Conservation (phyloP, 345 rosid species). For the Raphanus sativus region DNA sequence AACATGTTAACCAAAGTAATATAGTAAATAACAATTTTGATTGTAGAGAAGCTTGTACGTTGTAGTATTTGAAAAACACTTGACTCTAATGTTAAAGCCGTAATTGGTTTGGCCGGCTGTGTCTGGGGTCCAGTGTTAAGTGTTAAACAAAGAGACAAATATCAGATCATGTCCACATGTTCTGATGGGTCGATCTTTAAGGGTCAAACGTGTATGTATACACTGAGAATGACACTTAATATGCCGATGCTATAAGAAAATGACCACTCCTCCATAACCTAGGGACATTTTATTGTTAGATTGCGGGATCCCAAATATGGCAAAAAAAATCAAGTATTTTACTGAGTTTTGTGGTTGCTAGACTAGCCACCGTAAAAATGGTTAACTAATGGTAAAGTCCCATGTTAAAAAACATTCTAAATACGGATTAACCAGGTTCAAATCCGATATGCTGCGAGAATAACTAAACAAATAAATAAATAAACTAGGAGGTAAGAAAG, state of each 20-base stretch:
- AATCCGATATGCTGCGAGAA: not conserved
- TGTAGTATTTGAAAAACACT: slow-evolving; percentile 2
- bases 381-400: not conserved
- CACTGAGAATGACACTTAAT: slow-evolving; percentile 34
- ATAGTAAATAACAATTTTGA: not conserved
- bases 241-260: slow-evolving; percentile 21
- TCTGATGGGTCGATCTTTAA: slow-evolving; percentile 16
- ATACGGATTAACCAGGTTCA: not conserved
- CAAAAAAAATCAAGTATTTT: not conserved
- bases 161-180: slow-evolving; percentile 27
- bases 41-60: not conserved
- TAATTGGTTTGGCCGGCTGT: slow-evolving; percentile 21
- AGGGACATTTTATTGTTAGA: slow-evolving; percentile 12
- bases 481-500: not conserved
- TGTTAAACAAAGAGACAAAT: slow-evolving; percentile 27
- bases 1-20: not conserved
- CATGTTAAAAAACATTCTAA: not conserved
- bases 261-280: slow-evolving; percentile 29
- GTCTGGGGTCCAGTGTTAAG: slow-evolving; percentile 31
- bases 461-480: too few relatives aligned
- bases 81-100: slow-evolving; percentile 18
- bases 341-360: not conserved
- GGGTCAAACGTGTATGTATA: slow-evolving; percentile 29
- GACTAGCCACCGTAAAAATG: not conserved
- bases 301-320: not conserved